Base-by-base conservation (phyloP, 2,329 filamentous ascomycete species). In the Cercospora sesami region DNA sequence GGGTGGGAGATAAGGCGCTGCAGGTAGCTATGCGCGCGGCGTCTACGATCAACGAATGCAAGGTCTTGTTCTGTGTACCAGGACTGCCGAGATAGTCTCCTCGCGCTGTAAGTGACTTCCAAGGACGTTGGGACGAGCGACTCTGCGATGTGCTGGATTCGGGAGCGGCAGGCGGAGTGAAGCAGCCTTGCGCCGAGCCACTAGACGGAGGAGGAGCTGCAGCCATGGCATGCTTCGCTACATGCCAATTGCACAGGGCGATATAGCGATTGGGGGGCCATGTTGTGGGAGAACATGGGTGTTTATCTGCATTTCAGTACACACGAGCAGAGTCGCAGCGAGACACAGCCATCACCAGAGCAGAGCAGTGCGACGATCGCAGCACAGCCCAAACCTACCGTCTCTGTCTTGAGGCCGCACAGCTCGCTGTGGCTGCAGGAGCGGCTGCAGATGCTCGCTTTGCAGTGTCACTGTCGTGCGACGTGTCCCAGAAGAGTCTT, bases 341-440 rank as follows among this genome's bases (percentile, higher is more conserved):
- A 23, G 18, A 51, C 45, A 51, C 18, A 14, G 45, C 45, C 45
- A 51, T 51, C 45, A 26, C 18, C 18, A 14, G 10, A 14, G 45
- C 1, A 23, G 18, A 51, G 10, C 42, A 23, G 10, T 6, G 42
- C 42, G 45, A 21, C 45, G 45, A 48, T 21, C n/a, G 45, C 45
- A 51, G 60, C 36, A 48, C 60, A 31, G 39, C 60, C 39, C 12
- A 14, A 9, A 30, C 53, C 53, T 30, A 30, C 53, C 30, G 53
- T 58, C 53, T 58, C n/a, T 18, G 23, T 14, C 14, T 48, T 2
- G 26, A n/a, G 53, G 26, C 53, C 21, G 33, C 39, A 48, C 33
- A 62, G 59, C 21, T 8, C 60, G 6, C 12, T 48, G 60, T 62
- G 60, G 60, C 33, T 45, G 39, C 60, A 62, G 60, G 60, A 45